Evolutionary conservation across 768 basidiomycete genomes (phyloP), one percentile per base, ranked within the genome.

Genomic region (Lactifluus piperatus): DNA sequence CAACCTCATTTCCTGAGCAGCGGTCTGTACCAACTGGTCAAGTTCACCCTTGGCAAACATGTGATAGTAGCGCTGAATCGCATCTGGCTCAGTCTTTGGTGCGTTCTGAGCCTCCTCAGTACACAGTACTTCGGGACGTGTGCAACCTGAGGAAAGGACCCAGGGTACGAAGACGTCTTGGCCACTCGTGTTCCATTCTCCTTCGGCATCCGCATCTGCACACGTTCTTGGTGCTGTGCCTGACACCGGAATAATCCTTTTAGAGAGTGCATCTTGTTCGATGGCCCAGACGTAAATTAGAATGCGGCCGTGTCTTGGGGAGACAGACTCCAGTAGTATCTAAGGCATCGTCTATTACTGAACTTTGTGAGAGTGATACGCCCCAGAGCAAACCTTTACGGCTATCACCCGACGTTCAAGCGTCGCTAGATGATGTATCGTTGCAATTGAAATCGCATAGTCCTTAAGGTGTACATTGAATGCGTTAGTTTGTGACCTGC

Each of bases 281-380:
- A 88, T 81, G 1, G 95, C 94, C 97, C 97, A 99, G 34, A 98
- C 97, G 65, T 97, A 97, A 62, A 98, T 86, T 55, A 99, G 74
- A 41, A 92, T 73, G 10, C 91, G 84, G 9, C 93, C 91, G 63
- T 89, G 84, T 2, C 64, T 53, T 1, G 85, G 77, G 0, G 85
- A 84, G 37, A 93, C 83, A 26, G 77, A 75, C 64, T 82, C 76
- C 22, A 92, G 69, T 18, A 91, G 74, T 53, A 81, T 76, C 86
- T 91, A 60, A 5, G 48, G 37, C 45, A 56, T 51, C 39, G 51
- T 7, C 39, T 44, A n/a, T 51, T 44, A 55, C 4, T 26, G 29
- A 32, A 22, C 7, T 22, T 27, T 26, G 24, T 3, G 18, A 55
- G 37, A 39, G 39, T 3, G 20, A 43, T 20, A 11, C 22, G 62